phyloP scores from a whole-genome alignment of 1,284 basidiomycete genomes.

The Rhodotorula sp. region DNA sequence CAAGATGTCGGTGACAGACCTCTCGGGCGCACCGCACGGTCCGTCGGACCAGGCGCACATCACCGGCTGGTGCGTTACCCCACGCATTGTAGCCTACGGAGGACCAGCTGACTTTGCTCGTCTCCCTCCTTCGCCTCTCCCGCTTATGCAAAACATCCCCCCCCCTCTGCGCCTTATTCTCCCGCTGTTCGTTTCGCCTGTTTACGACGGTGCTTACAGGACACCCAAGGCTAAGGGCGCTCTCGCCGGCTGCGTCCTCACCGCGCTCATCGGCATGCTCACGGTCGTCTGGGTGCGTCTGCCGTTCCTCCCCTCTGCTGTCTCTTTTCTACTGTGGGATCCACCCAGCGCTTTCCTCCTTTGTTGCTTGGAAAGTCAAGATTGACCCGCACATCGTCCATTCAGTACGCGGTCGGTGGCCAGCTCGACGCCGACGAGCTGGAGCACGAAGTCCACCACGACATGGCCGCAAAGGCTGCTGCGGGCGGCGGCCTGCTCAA shows the following conservation, averaged over 20 bases:
- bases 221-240: conserved; percentile 55
- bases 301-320: not conserved
- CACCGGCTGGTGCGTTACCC: conserved; percentile 1
- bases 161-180: no score
- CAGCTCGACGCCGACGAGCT: conserved; percentile 48
- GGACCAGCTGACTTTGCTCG: not conserved
- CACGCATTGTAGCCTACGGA: not conserved
- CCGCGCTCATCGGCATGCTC: conserved; percentile 25
- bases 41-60: conserved; percentile 37
- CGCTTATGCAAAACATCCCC: no score
- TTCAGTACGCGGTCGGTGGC: conserved; percentile 44
- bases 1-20: conserved; percentile 62
- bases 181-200: no score
- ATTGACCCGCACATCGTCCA: no score
- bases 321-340: not conserved
- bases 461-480: conserved; percentile 28
- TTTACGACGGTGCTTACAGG: not conserved
- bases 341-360: no score
- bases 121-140: no score
- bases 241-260: conserved; percentile 82
- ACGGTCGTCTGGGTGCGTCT: conserved; percentile 25
- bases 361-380: no score
- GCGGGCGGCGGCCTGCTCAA: conserved; percentile 33
- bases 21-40: conserved; percentile 58
- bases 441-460: conserved; percentile 41